Evolutionary conservation across 495 filamentous ascomycete species (phyloP), one percentile per base, ranked within the genome.

Genomic region (Lentithecium fluviatile): DNA sequence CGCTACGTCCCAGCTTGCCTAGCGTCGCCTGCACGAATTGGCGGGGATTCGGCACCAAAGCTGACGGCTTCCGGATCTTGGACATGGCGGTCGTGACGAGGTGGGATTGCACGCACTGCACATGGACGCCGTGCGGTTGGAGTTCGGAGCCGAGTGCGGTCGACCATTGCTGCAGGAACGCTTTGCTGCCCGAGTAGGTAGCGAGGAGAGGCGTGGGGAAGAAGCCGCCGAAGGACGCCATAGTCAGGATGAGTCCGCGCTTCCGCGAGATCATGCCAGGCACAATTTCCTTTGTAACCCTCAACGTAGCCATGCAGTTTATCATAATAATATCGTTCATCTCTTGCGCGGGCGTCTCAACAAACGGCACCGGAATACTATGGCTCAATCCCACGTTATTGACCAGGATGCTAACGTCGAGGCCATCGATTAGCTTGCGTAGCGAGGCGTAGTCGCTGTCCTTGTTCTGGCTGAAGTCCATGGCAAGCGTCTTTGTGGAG

Each of bases 351-450:
- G 84, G 73, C 6, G 92, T 97, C 67, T 88, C 77, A 25, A 87
- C 77, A 78, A 97, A 99, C 0, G 91, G 84, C 8, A 92, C 89
- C 15, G 95, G 95, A 52, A 97, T 95, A 70, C 81, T 85, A 78
- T 97, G 95, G 73, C 86, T 90, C 74, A 88, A 87, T 64, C 95
- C 95, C 49, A 99, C 95, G 71, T 99, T 99, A 81, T 99, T 99
- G 77, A 99, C 79, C 56, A 99, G 77, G 62, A 99, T 85, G 43
- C 87, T 85, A 15, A 99, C 79, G 57, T 97, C 91, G 46, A 96
- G 80, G 7, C 82, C 83, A 21, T 83, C 73, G 52, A 95, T 75
- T 25, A 90, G 69, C 46, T 81, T 69, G 57, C 82, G 80, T 20
- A 98, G 82, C 20, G 80, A 79, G 34, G 82, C 81, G 77, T 92